Base-by-base conservation (phyloP, 2,329 filamentous ascomycete species). In the Xylariaceae sp. region DNA sequence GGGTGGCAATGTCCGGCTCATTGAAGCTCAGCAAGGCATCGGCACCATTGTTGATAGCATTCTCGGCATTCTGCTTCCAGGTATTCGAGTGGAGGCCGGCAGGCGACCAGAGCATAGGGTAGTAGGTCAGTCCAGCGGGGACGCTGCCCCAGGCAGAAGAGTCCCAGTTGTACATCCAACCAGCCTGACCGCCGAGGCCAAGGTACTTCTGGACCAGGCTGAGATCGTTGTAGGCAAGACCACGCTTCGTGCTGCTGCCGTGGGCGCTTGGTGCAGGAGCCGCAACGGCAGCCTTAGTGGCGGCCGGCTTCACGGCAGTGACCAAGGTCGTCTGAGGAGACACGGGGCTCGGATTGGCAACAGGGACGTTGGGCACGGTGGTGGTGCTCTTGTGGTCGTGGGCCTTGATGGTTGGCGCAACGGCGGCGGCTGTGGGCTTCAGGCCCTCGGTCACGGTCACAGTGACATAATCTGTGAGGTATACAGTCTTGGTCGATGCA, bases 81-180 rank as follows among this genome's bases (percentile, higher is more conserved):
- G 54, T 57, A 38, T 51, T 39, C 40, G 68, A 68, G 59, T 74
- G 68, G 9, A 62, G 59, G 8, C 54, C 40, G 9, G 50, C 50
- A 38, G 69, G 59, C 37, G 74, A 71, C 80, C 76, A 85, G 33
- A 85, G 73, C 63, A 78, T 83, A 47, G 85, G 84, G 38, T 84
- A 70, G 65, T 69, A 88, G 54, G 72, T 67, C 52, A 80, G 55
- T 34, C 55, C 56, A 14, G 60, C 57, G 12, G 53, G 62, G 32
- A 69, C 59, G 33, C 61, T 65, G 15, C 40, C 44, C n/a, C 43
- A 24, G 21, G 21, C 31, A 12, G 43, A 38, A 15, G 48, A 46
- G 11, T 50, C 56, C 58, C 58, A 61, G 54, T 61, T 59, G 55
- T 61, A 61, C 26, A 50, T 52, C 58, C 58, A 61, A 3, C 50